Percentiles rank a stretch among this genome's conserved stretches.
phyloP scores from a whole-genome alignment of 1,284 basidiomycete species.

The Ceraceosorus bombacis region DNA sequence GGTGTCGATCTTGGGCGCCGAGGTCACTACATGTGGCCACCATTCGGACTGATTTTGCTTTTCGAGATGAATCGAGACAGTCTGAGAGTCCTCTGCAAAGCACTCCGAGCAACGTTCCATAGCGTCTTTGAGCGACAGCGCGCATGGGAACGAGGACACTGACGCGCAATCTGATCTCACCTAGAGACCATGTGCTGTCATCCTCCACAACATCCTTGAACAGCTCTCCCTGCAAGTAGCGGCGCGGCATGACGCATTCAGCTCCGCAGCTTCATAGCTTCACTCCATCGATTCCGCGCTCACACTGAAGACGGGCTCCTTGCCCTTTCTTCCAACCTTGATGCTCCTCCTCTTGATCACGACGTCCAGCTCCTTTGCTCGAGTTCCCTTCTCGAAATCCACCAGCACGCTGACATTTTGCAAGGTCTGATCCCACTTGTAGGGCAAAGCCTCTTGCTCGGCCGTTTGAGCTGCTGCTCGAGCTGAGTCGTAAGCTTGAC shows the following conservation, averaged over 20 bases:
- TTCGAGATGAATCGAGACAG: slow-evolving; percentile 71
- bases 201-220: slow-evolving; percentile 89
- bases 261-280: too few species aligned
- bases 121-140: too few species aligned
- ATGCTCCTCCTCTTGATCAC: slow-evolving; percentile 73
- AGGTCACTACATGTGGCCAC: slow-evolving; percentile 95
- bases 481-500: slow-evolving; percentile 31
- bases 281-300: too few species aligned
- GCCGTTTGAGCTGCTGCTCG: background rate
- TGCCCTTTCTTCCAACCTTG: slow-evolving; percentile 75
- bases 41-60: slow-evolving; percentile 80
- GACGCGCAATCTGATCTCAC: slow-evolving; percentile 50
- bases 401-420: slow-evolving; percentile 75
- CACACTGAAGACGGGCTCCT: slow-evolving; percentile 42
- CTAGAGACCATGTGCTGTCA: slow-evolving; percentile 92
- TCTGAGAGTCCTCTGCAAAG: slow-evolving; percentile 65
- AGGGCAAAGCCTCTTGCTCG: slow-evolving; percentile 61
- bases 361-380: slow-evolving; percentile 67
- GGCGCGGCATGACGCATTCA: too few species aligned
- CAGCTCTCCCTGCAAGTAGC: slow-evolving; percentile 63
- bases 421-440: slow-evolving; percentile 84
- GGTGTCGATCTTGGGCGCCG: slow-evolving; percentile 94
- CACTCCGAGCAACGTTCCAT: background rate
- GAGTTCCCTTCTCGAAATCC: slow-evolving; percentile 77
- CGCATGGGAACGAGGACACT: background rate